These are phyloP conservation scores for Paracamarosporium sp. DNA, from an alignment of 2,329 filamentous ascomycete genomes.

Conservation along the genomic window DNA sequence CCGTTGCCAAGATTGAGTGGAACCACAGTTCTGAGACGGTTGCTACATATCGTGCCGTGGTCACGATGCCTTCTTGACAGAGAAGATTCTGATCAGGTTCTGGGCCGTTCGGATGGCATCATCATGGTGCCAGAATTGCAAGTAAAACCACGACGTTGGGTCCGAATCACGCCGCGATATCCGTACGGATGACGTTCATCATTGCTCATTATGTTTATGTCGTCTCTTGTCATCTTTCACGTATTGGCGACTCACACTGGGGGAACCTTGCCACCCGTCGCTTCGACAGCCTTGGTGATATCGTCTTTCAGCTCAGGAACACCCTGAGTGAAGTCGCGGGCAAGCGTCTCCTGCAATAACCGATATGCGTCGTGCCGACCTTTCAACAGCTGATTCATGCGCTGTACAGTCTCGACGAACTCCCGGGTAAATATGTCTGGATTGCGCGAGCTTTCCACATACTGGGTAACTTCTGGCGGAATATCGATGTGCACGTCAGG, in stretches of 20 bases:
- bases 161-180: background rate
- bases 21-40: background rate
- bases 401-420: slow-evolving; percentile 69
- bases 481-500: slow-evolving; percentile 60
- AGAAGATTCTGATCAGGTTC: background rate
- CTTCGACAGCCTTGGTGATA: slow-evolving; percentile 58
- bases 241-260: background rate
- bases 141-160: background rate
- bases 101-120: background rate
- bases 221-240: background rate
- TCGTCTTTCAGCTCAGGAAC: slow-evolving; percentile 64
- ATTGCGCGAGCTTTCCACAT: slow-evolving; percentile 68
- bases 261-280: slow-evolving; percentile 49
- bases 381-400: slow-evolving; percentile 67
- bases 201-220: background rate
- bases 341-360: slow-evolving; percentile 64
- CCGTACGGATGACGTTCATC: background rate
- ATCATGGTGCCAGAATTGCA: background rate
- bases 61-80: background rate
- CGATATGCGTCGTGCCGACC: slow-evolving; percentile 67
- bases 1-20: background rate
- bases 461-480: slow-evolving; percentile 67
- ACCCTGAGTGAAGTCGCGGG: slow-evolving; percentile 62
- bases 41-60: background rate
- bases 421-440: slow-evolving; percentile 72